Conservation (phyloP, 2,329 filamentous ascomycete genomes). For the Pyricularia sp. region DNA sequence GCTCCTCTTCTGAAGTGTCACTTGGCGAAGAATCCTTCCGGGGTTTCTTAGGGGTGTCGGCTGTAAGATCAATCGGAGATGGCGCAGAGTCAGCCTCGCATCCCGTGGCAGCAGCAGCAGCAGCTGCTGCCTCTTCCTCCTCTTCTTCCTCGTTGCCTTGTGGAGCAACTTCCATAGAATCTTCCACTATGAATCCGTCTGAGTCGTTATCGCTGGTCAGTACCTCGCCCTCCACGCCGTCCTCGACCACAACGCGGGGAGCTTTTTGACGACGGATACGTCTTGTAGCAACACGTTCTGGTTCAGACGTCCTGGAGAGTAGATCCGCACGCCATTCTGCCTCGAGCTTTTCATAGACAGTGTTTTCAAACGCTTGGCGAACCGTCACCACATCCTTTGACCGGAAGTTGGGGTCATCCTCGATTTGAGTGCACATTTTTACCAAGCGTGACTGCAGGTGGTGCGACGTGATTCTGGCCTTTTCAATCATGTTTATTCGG, state of each 20-base stretch:
- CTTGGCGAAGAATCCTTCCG: background rate
- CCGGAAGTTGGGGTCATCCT: constrained; percentile 35
- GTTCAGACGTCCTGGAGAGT: constrained; percentile 20
- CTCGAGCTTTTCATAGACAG: constrained; percentile 50
- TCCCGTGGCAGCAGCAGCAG: no score
- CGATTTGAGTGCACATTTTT: constrained; percentile 31
- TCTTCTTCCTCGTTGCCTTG: background rate
- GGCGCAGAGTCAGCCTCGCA: background rate
- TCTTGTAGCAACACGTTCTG: background rate
- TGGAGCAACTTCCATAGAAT: constrained; percentile 18
- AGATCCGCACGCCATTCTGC: constrained; percentile 39
- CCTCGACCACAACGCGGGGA: constrained; percentile 26
- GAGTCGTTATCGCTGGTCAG: constrained; percentile 34
- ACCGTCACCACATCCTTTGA: constrained; percentile 39
- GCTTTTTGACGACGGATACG: background rate
- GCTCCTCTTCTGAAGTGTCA: constrained; percentile 15
- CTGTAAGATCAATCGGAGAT: background rate
- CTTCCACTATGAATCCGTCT: constrained; percentile 42
- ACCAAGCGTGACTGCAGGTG: constrained; percentile 40
- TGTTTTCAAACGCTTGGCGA: constrained; percentile 49
- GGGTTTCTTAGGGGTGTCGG: background rate
- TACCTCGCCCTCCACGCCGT: constrained; percentile 33
- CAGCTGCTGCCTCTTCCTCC: background rate
- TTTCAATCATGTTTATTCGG: constrained; percentile 30
- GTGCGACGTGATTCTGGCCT: constrained; percentile 30